These are phyloP conservation scores for Tephrocybe sp. DNA, from an alignment of 768 basidiomycete species.

Conservation along the genomic window DNA sequence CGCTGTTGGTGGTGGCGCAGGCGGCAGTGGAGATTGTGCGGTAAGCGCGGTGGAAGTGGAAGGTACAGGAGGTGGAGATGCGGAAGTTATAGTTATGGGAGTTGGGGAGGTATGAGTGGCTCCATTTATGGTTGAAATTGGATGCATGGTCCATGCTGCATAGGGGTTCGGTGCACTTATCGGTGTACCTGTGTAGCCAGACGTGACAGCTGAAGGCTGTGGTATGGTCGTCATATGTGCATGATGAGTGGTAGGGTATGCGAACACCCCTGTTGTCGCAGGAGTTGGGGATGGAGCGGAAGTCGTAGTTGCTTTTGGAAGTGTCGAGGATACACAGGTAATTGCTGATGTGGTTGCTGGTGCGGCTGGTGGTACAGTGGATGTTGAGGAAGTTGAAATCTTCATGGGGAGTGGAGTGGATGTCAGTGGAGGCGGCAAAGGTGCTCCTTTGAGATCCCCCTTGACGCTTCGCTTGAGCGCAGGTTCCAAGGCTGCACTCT, in stretches of 20 bases:
- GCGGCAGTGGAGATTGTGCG: slow-evolving; percentile 24
- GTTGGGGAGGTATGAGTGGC: slow-evolving; percentile 13
- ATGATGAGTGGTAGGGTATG: slow-evolving; percentile 38
- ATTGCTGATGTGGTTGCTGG: slow-evolving; percentile 12
- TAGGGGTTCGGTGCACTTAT: slow-evolving; percentile 38
- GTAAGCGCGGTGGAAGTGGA: slow-evolving; percentile 20
- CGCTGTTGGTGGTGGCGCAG: slow-evolving; percentile 15
- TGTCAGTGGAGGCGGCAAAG: slow-evolving; percentile 69
- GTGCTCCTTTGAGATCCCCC: slow-evolving; percentile 55
- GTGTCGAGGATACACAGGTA: no score
- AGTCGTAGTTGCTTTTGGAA: slow-evolving; percentile 6
- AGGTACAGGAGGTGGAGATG: slow-evolving; percentile 24
- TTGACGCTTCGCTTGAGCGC: slow-evolving; percentile 71
- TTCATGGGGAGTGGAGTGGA: slow-evolving; percentile 60
- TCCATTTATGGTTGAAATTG: slow-evolving; percentile 18
- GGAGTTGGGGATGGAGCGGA: slow-evolving; percentile 23
- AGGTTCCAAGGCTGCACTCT: slow-evolving; percentile 52
- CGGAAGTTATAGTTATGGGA: slow-evolving; percentile 28
- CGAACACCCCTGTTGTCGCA: slow-evolving; percentile 41
- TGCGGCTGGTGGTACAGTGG: slow-evolving; percentile 22
- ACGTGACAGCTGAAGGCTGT: slow-evolving; percentile 24
- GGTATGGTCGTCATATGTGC: slow-evolving; percentile 21
- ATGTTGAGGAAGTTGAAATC: slow-evolving; percentile 23
- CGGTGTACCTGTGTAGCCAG: slow-evolving; percentile 25
- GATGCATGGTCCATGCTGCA: slow-evolving; percentile 36